Evolutionary conservation across 2,329 filamentous ascomycete species (phyloP).

Genomic region (Aspergillus pseudotamarii): DNA sequence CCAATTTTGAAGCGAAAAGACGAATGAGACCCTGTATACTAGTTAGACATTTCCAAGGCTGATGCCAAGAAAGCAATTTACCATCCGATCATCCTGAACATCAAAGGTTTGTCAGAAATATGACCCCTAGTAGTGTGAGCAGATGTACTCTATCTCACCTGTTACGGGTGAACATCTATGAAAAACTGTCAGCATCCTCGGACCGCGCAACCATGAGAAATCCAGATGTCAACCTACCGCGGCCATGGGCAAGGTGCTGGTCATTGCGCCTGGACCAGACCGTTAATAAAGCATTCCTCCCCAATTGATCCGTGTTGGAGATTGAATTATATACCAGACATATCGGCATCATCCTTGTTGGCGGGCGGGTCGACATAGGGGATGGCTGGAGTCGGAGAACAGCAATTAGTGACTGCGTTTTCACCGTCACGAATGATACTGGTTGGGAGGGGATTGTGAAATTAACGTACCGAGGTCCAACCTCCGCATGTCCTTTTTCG

Average conservation of each 20-base stretch:
- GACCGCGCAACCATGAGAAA: not conserved
- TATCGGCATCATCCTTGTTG: conserved; percentile 66
- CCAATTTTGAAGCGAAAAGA: conserved; percentile 53
- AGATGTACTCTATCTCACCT: conserved; percentile 56
- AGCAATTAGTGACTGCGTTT: conserved; percentile 17
- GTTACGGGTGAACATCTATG: conserved; percentile 84
- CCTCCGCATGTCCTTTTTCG: conserved; percentile 76
- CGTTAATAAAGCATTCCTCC: conserved; percentile 20
- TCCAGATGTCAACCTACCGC: conserved; percentile 57
- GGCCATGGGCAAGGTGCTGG: conserved; percentile 89
- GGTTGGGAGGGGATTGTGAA: not conserved
- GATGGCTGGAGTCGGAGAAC: conserved; percentile 63
- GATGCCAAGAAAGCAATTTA: conserved; percentile 33
- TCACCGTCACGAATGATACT: not conserved
- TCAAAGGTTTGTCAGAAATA: conserved; percentile 15
- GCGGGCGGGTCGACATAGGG: conserved; percentile 78
- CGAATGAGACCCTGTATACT: conserved; percentile 46
- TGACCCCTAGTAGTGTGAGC: conserved; percentile 6
- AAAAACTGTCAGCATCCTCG: conserved; percentile 21
- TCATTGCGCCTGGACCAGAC: conserved; percentile 56
- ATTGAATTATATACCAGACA: conserved; percentile 62
- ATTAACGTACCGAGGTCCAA: conserved; percentile 67
- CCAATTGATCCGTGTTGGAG: not conserved
- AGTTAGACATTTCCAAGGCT: conserved; percentile 20
- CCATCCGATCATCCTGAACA: conserved; percentile 65